Base-by-base conservation (phyloP, 352 stramenopile genomes). In the Albugo laibachii region DNA sequence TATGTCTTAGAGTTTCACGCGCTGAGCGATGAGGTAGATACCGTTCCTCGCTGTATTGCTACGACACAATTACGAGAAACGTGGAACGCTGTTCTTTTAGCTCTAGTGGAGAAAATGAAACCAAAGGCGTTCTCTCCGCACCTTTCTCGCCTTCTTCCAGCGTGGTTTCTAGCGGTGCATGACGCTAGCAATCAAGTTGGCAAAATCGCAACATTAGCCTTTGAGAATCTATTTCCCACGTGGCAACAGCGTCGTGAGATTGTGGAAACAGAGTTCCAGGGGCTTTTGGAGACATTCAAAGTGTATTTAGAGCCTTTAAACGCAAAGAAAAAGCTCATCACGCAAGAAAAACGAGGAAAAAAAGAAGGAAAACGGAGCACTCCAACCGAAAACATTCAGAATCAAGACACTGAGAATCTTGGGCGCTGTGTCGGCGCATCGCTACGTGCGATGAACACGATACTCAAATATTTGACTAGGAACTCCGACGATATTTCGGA, bases 121-220 rank as follows among this genome's bases (percentile, higher is more conserved):
- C 71, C 74, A 1, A 63, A 77, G 36, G 77, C 72, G 41, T 87
- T 91, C 53, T 62, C 63, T 1, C 58, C 69, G 37, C 72, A 91
- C 38, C 45, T 91, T 21, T 65, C 70, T 38, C 66, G 76, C 2
- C 49, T 91, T 40, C 50, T 91, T 39, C 77, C 77, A 14, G 83
- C 75, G 49, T 91, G 77, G 77, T 67, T 74, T 44, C 51, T 87
- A 41, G 74, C 74, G 8, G 86, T 86, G 74, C 70, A 91, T 52
- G 77, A 91, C 40, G 47, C 65, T 16, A 80, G 74, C 44, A 44
- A 46, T 2, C 74, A 91, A 13, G 69, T 75, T 1, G 68, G 72
- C 5, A 45, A 48, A 8, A 31, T 63, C 16, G 69, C 77, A 11
- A 69, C 45, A 5, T 62, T 67, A 36, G 72, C 72, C 10, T 71